A percentile compares a stretch with the other conserved stretches of the same genome.
Evolutionary conservation across 129 eudicot genomes (phyloP).

Genomic region (Helianthus tuberosus): DNA sequence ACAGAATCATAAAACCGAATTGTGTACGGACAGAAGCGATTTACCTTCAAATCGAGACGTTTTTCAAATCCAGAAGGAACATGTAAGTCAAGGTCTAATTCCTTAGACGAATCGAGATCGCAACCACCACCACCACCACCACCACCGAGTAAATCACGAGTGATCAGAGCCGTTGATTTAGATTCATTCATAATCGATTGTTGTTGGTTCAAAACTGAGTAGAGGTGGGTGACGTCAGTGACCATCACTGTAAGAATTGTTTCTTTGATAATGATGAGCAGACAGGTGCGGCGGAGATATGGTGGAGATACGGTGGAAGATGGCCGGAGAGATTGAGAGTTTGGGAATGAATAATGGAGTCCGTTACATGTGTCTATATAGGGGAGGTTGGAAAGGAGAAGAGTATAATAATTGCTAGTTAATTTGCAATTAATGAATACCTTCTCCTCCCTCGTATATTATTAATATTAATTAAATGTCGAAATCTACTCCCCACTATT

Average conservation of each 20-base stretch:
- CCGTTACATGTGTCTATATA: conserved; percentile 43
- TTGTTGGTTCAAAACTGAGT: conserved; percentile 54
- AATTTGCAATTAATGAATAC: conserved; percentile 45
- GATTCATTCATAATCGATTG: conserved; percentile 35
- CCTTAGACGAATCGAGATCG: conserved; percentile 65
- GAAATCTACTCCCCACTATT: conserved; percentile 33
- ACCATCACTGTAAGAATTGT: conserved; percentile 38
- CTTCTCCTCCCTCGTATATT: conserved; percentile 33
- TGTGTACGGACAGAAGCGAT: not conserved
- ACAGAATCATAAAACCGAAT: not conserved
- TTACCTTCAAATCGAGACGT: conserved; percentile 87
- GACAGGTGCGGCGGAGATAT: not conserved
- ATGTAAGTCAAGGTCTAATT: conserved; percentile 89
- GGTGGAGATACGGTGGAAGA: conserved; percentile 25
- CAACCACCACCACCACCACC: conserved; percentile 50
- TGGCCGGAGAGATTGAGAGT: not conserved
- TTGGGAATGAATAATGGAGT: conserved; percentile 36
- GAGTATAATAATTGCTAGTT: conserved; percentile 38
- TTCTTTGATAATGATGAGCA: not conserved
- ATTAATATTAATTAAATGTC: conserved; percentile 22
- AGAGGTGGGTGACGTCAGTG: conserved; percentile 63
- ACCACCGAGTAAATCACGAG: conserved; percentile 89
- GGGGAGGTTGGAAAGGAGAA: conserved; percentile 36
- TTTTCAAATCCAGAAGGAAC: conserved; percentile 91
- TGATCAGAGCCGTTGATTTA: conserved; percentile 53